A percentile compares a stretch with the other conserved stretches of the same genome.
These are phyloP conservation scores for Sclerotinia minor DNA, from an alignment of 2,329 filamentous ascomycete genomes.

Conservation along the genomic window DNA sequence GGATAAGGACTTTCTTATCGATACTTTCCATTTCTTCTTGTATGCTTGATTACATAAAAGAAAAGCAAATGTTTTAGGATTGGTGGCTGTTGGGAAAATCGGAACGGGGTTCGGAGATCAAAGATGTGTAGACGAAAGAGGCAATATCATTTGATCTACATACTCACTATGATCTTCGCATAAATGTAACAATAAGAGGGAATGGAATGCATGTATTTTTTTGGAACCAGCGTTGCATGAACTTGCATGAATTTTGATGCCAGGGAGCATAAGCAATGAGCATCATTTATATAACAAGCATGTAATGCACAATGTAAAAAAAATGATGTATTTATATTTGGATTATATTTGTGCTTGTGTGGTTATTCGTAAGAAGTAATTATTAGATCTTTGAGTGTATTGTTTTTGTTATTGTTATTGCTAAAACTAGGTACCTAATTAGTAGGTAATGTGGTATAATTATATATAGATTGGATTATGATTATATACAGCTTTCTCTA, in stretches of 20 bases:
- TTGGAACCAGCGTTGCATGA: constrained; percentile 13
- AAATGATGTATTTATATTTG: neutral
- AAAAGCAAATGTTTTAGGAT: constrained; percentile 20
- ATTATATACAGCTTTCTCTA: too few relatives aligned
- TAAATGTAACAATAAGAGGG: constrained; percentile 22
- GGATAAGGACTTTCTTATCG: constrained; percentile 49
- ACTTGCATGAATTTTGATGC: constrained; percentile 13
- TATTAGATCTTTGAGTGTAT: too few relatives aligned
- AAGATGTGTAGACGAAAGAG: constrained; percentile 1
- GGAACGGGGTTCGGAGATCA: constrained; percentile 12
- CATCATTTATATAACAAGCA: constrained; percentile 4
- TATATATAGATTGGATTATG: too few relatives aligned
- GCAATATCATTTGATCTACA: constrained; percentile 22
- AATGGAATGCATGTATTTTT: constrained; percentile 7
- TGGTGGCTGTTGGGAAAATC: constrained; percentile 8
- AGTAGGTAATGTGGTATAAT: too few relatives aligned
- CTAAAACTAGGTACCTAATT: too few relatives aligned
- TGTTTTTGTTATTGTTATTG: too few relatives aligned
- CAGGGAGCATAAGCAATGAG: neutral
- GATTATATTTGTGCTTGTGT: neutral
- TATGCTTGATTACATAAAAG: constrained; percentile 26
- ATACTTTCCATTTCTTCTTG: constrained; percentile 36
- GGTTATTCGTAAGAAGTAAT: too few relatives aligned
- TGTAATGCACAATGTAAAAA: constrained; percentile 16
- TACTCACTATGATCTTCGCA: constrained; percentile 13